Evolutionary conservation across 352 stramenopile genomes (phyloP), one percentile per base, ranked within the genome.

Genomic region (Pythium dissotocum): DNA sequence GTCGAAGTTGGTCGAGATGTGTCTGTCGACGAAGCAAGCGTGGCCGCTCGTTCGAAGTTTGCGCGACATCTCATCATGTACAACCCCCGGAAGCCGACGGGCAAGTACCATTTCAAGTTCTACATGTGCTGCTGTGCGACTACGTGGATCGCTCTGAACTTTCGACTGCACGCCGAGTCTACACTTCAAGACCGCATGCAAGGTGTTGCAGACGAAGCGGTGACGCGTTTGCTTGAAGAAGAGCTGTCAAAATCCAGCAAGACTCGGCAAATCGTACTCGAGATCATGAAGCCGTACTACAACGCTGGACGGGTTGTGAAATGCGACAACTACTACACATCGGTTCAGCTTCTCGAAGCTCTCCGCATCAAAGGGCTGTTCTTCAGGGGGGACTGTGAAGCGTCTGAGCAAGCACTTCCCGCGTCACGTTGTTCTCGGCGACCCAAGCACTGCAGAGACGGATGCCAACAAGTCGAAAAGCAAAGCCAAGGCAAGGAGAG

Each of bases 301-400:
- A 13, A 56, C 24, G 68, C 62, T 0, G 62, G 58, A 2, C 63
- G 75, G 0, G 53, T 82, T 5, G 53, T 82, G 26, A 77, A 77
- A 40, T 61, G 56, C 0, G 75, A 79, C 49, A 79, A 77, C 59
- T 82, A 69, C 65, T 82, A 79, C 55, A 82, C 61, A 1, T 77
- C 69, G 4, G 63, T 77, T 18, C 59, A 73, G 30, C 36, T 79
- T 2, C 57, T 79, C 1, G 32, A 61, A 5, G 58, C 53, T 3
- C 24, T 82, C 12, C 63, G 69, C 26, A 12, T 72, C 4, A 71
- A 73, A 16, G 69, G 64, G 0, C n/a, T 78, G 1, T 77, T 73
- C 18, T 65, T 56, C 13, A 24, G 21, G 33, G 66, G 69, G 69
- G n/a, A 77, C 64, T 2, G 49, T 77, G 35, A 62, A 65, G 12